phyloP scores from a whole-genome alignment of 371 early-diverging fungal genomes.

The Chytridium lagenaria region DNA sequence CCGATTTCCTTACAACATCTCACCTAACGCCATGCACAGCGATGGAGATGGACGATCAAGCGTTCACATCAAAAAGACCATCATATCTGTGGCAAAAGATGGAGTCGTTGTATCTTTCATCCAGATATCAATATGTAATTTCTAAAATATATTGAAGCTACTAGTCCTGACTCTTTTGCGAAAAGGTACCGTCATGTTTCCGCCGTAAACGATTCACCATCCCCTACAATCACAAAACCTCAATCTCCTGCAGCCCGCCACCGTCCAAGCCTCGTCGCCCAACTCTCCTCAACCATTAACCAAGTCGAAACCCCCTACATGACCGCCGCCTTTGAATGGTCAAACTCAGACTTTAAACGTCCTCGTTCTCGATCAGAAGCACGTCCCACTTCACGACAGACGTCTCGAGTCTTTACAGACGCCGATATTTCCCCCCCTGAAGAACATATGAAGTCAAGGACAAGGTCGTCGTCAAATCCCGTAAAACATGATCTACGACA shows the following conservation, averaged over 20 bases:
- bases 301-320: neutral
- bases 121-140: slow-evolving; percentile 21
- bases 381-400: too few species aligned
- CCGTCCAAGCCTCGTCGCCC: slow-evolving; percentile 1
- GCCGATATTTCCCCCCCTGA: too few species aligned
- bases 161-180: neutral
- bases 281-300: slow-evolving; percentile 1
- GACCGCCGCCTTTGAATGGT: slow-evolving; percentile 9
- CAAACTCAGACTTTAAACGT: neutral
- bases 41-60: neutral
- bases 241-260: neutral
- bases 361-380: slow-evolving; percentile 26
- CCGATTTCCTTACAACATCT: neutral
- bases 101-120: slow-evolving; percentile 5
- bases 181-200: slow-evolving; percentile 10
- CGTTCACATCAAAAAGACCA: slow-evolving; percentile 14
- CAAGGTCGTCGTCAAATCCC: neutral
- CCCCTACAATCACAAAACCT: slow-evolving; percentile 7
- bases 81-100: slow-evolving; percentile 9
- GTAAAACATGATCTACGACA: neutral
- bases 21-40: neutral
- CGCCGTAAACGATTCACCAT: slow-evolving; percentile 12
- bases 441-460: too few species aligned
- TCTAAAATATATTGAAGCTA: neutral
- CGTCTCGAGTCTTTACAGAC: too few species aligned